Evolutionary conservation across 2,329 filamentous ascomycete genomes (phyloP).

Genomic region (Monosporascus sp.): DNA sequence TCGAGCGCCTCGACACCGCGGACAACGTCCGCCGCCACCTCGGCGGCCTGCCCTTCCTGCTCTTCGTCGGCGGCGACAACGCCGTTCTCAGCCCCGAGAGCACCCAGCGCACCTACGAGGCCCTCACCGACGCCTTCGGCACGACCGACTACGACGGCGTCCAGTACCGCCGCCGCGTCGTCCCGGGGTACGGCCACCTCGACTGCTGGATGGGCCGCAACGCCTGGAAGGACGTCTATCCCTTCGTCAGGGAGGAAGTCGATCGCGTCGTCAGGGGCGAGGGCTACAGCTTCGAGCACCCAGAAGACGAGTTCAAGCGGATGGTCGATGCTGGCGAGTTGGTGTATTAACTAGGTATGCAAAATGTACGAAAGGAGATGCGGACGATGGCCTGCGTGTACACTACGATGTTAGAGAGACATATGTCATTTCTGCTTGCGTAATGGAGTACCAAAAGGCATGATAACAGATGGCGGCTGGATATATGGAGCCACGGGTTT

Average conservation of each 20-base stretch:
- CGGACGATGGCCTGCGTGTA: no score
- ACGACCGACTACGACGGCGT: slow-evolving; percentile 26
- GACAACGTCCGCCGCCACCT: slow-evolving; percentile 47
- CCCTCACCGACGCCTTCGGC: slow-evolving; percentile 48
- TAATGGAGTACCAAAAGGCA: no score
- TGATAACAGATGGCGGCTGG: background rate
- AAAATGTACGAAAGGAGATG: background rate
- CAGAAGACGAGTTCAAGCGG: slow-evolving; percentile 35
- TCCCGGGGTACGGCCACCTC: slow-evolving; percentile 55
- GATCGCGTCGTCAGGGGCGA: slow-evolving; percentile 45
- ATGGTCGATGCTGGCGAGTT: slow-evolving; percentile 37
- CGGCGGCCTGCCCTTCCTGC: slow-evolving; percentile 47
- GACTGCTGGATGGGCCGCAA: slow-evolving; percentile 59
- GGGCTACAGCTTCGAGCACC: slow-evolving; percentile 37
- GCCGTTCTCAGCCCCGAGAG: slow-evolving; percentile 49
- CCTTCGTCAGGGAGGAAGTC: slow-evolving; percentile 48
- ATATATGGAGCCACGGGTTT: background rate
- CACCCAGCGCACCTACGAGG: slow-evolving; percentile 49
- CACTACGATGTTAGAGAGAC: no score
- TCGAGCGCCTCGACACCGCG: slow-evolving; percentile 40
- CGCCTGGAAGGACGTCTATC: slow-evolving; percentile 55
- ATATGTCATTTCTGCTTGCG: no score
- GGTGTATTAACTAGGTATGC: slow-evolving; percentile 24
- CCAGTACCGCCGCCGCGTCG: slow-evolving; percentile 46
- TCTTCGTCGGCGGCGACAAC: slow-evolving; percentile 53